Conservation (phyloP, 1,284 basidiomycete species). For the Cystobasidiaceae sp. region DNA sequence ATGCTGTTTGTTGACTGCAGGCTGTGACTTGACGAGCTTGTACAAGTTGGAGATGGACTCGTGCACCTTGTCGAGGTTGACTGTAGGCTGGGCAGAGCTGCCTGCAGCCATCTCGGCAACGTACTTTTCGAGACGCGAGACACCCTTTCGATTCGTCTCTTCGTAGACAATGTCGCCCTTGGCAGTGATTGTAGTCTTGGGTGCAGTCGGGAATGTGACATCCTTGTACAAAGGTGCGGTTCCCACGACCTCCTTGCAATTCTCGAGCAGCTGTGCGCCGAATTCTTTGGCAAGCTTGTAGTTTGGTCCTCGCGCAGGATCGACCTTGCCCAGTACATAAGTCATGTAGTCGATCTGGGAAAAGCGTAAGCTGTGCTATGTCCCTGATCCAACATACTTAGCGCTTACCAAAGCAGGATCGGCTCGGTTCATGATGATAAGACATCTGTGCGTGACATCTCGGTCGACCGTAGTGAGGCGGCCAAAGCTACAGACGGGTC, state of each 20-base stretch:
- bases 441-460: slow-evolving; percentile 88
- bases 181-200: slow-evolving; percentile 83
- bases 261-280: slow-evolving; percentile 91
- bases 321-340: slow-evolving; percentile 80
- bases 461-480: slow-evolving; percentile 81
- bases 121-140: slow-evolving; percentile 95
- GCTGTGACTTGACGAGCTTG: slow-evolving; percentile 94
- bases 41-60: slow-evolving; percentile 77
- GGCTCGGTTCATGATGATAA: slow-evolving; percentile 94
- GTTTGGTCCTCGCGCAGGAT: slow-evolving; percentile 71
- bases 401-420: slow-evolving; percentile 75
- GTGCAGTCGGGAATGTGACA: slow-evolving; percentile 96
- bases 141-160: slow-evolving; percentile 89
- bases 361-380: neutral
- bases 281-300: slow-evolving; percentile 94
- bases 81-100: slow-evolving; percentile 67
- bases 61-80: slow-evolving; percentile 56
- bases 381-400: neutral
- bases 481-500: slow-evolving; percentile 57
- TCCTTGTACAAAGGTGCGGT: slow-evolving; percentile 85
- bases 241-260: slow-evolving; percentile 78
- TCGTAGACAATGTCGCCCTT: slow-evolving; percentile 93
- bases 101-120: slow-evolving; percentile 86
- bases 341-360: slow-evolving; percentile 71
- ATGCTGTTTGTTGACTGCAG: slow-evolving; percentile 92